phyloP scores from a whole-genome alignment of 2,329 filamentous ascomycete genomes.

The Fusarium stilboides region DNA sequence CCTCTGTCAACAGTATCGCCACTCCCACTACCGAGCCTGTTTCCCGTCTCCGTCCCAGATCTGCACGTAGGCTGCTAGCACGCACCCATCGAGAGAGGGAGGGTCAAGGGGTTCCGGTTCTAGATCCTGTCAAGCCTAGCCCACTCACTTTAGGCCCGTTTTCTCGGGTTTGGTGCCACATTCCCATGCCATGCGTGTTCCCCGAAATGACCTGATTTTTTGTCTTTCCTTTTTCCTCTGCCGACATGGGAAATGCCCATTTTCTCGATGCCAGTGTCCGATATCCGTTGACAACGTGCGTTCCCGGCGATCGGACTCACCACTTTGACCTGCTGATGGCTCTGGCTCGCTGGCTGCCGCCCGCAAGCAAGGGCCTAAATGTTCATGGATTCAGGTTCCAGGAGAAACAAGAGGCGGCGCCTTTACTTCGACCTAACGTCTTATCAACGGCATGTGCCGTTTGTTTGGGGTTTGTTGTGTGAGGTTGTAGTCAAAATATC shows the following conservation, averaged over 20 bases:
- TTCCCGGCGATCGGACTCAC: slow-evolving; percentile 33
- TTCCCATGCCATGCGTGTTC: background rate
- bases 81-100: slow-evolving; percentile 34
- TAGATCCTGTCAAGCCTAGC: slow-evolving; percentile 29
- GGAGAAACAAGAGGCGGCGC: background rate
- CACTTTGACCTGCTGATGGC: slow-evolving; percentile 5
- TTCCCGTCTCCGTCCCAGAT: slow-evolving; percentile 27
- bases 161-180: background rate
- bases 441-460: slow-evolving; percentile 6
- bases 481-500: background rate
- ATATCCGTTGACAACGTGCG: slow-evolving; percentile 36
- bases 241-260: slow-evolving; percentile 22
- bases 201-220: slow-evolving; percentile 28
- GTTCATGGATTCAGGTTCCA: background rate
- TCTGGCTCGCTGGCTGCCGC: background rate
- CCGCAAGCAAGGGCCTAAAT: background rate
- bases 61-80: slow-evolving; percentile 40
- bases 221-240: slow-evolving; percentile 17
- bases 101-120: slow-evolving; percentile 10
- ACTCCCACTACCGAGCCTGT: background rate
- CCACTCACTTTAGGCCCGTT: slow-evolving; percentile 18
- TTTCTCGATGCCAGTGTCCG: slow-evolving; percentile 16
- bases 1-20: background rate
- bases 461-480: background rate
- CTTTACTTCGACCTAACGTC: background rate